Evolutionary conservation across 2,329 filamentous ascomycete species (phyloP).

Genomic region (Phaeosphaeriaceae sp.): DNA sequence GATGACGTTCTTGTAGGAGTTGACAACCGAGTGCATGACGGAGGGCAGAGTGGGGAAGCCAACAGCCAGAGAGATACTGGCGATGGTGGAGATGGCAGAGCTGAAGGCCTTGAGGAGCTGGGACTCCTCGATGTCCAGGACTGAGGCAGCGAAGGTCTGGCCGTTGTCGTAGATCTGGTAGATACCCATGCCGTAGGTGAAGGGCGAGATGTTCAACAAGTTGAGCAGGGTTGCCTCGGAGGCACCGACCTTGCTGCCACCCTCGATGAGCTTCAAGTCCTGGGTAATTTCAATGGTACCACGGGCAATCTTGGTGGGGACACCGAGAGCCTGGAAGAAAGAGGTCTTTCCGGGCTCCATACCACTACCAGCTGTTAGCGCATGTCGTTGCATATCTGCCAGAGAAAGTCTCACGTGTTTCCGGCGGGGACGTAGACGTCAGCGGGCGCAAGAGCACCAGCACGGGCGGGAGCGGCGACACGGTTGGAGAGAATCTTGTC

Average conservation of each 20-base stretch:
- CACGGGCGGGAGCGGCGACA: conserved; percentile 96
- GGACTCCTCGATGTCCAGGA: conserved; percentile 93
- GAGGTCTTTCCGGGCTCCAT: conserved; percentile 99
- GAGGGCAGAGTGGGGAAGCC: conserved; percentile 97
- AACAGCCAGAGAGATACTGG: conserved; percentile 87
- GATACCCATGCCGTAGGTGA: conserved; percentile 90
- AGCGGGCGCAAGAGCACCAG: conserved; percentile 90
- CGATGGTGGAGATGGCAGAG: conserved; percentile 84
- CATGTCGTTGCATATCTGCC: conserved; percentile 1
- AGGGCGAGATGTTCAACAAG: conserved; percentile 96
- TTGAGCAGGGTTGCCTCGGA: conserved; percentile 99
- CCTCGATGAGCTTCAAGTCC: conserved; percentile 97
- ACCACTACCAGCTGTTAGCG: conserved; percentile 59
- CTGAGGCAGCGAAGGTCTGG: conserved; percentile 84
- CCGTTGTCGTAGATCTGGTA: conserved; percentile 97
- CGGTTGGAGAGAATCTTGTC: conserved; percentile 96
- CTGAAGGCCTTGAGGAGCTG: conserved; percentile 88
- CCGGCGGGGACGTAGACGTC: conserved; percentile 97
- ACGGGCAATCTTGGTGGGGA: conserved; percentile 99
- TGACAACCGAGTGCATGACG: conserved; percentile 94
- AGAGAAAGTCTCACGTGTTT: conserved; percentile 71
- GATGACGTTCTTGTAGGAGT: conserved; percentile 96
- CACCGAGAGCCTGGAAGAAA: conserved; percentile 99
- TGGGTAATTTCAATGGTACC: conserved; percentile 99
- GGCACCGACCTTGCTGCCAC: conserved; percentile 91